Conservation (phyloP, 352 stramenopile genomes). For the Phytophthora kernoviae region DNA sequence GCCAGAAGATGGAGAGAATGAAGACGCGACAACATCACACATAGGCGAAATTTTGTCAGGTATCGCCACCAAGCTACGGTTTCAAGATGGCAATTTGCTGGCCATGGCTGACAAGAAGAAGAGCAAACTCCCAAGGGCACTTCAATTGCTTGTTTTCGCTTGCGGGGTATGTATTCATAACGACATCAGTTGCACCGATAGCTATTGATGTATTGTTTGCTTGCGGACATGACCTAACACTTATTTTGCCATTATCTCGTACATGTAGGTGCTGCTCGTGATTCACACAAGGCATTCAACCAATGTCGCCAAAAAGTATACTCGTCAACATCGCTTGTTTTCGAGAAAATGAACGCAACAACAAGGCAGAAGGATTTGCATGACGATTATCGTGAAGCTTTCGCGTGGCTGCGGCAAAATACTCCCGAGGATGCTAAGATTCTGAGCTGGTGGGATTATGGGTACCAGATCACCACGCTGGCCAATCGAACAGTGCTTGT, state of each 20-base stretch:
- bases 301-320: conserved; percentile 76
- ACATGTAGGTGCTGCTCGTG: conserved; percentile 63
- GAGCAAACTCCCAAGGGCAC: conserved; percentile 13
- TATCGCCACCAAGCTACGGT: conserved; percentile 33
- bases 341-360: conserved; percentile 60
- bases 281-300: conserved; percentile 66
- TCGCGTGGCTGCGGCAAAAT: conserved; percentile 81
- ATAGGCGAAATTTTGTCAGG: conserved; percentile 35
- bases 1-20: conserved; percentile 17
- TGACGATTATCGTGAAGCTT: conserved; percentile 87
- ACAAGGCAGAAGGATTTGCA: conserved; percentile 48
- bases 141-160: conserved; percentile 57
- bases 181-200: conserved; percentile 2
- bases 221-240: too few species aligned
- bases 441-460: conserved; percentile 89
- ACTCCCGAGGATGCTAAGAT: conserved; percentile 69
- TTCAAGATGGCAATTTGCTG: conserved; percentile 24
- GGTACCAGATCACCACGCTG: conserved; percentile 83
- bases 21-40: conserved; percentile 27
- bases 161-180: conserved; percentile 49
- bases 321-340: conserved; percentile 81
- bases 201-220: conserved; percentile 7
- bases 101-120: conserved; percentile 17
- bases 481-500: conserved; percentile 89
- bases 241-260: too few species aligned